Base-by-base conservation (phyloP, 257 asterid species). In the Misopates orontium region DNA sequence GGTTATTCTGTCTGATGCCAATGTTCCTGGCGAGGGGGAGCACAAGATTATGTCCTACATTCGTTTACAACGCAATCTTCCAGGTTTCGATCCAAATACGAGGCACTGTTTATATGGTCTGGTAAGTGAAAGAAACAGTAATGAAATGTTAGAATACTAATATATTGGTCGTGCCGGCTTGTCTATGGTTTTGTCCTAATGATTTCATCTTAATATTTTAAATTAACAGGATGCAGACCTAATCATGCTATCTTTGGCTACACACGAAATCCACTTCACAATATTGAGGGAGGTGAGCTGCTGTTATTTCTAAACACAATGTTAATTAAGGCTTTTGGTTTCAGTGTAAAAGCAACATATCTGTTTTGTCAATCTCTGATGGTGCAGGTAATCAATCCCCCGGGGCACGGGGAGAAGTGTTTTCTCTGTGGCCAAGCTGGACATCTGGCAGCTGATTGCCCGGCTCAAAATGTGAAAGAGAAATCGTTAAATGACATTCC, bases 1-100 rank as follows among this genome's bases (percentile, higher is more conserved):
- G 99, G 97, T 93, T 77, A 84, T 90, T 71, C 95, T 93, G 56
- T 93, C 99, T 63, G 99, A 90, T 79, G 83, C 99, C 67, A 93
- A 90, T 75, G 96, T 90, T 77, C 96, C 99, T 78, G 97, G 99
- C 16, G 99, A 93, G 85, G 97, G 97, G 40, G 99, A 93, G 83
- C 99, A 93, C 88, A 93, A 93, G 72, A 77, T 93, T 64, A 90
- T 93, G 97, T 84, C 97, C 71, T 90, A 86, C 79, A 90, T 94
- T 60, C 96, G 97, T 55, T 81, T 80, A 60, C 99, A 94, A 39
- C 95, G 97, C 55, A 88, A 86, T 70, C 80, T 94, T 86, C 87
- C 93, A 73, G 97, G 97, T 25, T 94, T 84, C 78, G 80, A 90
- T 80, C 95, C 99, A 78, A 94, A 94, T 76, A 94, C 95, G 52